Evolutionary conservation across 192 early-diverging fungal species (phyloP).

Genomic region (Entomortierella parvispora): DNA sequence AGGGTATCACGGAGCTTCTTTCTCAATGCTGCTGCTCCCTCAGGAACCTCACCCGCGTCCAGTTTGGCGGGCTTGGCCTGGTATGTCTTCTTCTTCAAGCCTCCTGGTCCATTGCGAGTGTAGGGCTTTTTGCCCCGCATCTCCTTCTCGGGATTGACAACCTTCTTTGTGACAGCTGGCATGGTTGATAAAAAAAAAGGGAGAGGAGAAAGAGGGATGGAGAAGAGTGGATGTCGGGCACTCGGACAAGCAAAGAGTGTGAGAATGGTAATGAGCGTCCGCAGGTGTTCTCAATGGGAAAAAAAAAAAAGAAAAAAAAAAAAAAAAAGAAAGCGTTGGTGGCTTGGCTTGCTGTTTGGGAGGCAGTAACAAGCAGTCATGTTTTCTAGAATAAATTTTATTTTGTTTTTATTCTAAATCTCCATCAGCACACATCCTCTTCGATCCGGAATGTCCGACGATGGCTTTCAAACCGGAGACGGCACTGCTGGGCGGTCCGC

Average conservation of each 20-base stretch:
- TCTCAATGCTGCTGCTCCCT: slow-evolving; percentile 48
- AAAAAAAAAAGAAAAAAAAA: slow-evolving; percentile 30
- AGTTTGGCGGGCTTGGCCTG: slow-evolving; percentile 47
- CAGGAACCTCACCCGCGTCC: slow-evolving; percentile 35
- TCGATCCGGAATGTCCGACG: slow-evolving; percentile 24
- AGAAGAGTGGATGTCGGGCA: not conserved
- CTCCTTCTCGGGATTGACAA: slow-evolving; percentile 53
- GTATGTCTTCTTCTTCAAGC: slow-evolving; percentile 34
- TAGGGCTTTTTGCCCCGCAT: slow-evolving; percentile 50
- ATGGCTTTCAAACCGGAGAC: slow-evolving; percentile 13
- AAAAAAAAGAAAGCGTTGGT: not conserved
- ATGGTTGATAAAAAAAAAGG: slow-evolving; percentile 2
- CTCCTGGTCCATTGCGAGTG: slow-evolving; percentile 12
- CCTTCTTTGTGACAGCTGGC: slow-evolving; percentile 37
- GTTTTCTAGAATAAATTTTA: not conserved
- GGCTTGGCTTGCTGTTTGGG: not conserved
- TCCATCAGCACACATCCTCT: slow-evolving; percentile 9
- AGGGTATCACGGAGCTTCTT: slow-evolving; percentile 59
- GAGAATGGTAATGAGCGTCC: not conserved
- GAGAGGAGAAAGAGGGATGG: not conserved
- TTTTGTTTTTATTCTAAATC: not conserved
- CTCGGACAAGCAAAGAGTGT: not conserved
- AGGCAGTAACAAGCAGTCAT: too few relatives aligned
- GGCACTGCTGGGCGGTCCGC: slow-evolving; percentile 30
- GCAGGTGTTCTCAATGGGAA: too few relatives aligned